Percentiles rank a stretch among this genome's conserved stretches.
These are phyloP conservation scores for Talaromyces proteolyticus DNA, from an alignment of 495 filamentous ascomycete species.

Conservation along the genomic window DNA sequence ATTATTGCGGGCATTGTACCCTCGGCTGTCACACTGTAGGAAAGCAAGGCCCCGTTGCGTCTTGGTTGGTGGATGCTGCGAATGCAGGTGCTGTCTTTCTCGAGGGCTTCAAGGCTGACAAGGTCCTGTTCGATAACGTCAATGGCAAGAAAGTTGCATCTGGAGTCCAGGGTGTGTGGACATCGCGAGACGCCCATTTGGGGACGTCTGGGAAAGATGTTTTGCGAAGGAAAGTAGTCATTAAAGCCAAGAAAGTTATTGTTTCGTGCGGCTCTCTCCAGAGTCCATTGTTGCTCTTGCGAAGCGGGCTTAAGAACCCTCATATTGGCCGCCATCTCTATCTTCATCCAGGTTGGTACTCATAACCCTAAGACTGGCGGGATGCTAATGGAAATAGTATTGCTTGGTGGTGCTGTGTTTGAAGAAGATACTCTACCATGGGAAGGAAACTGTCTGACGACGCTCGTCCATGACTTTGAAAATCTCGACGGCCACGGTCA, in stretches of 20 bases:
- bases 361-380: not conserved
- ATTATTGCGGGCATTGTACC: constrained; percentile 76
- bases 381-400: constrained; percentile 29
- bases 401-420: constrained; percentile 53
- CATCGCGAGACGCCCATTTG: constrained; percentile 57
- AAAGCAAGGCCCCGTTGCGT: constrained; percentile 73
- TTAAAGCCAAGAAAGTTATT: constrained; percentile 80
- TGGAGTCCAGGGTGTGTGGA: constrained; percentile 70
- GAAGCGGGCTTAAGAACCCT: constrained; percentile 67
- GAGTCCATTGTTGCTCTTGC: constrained; percentile 68
- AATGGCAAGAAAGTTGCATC: constrained; percentile 51
- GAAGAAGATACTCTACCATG: constrained; percentile 64
- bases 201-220: constrained; percentile 43
- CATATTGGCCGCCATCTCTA: constrained; percentile 85
- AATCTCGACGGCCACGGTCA: constrained; percentile 78
- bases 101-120: constrained; percentile 67
- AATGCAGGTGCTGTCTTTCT: constrained; percentile 69
- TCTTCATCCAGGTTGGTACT: constrained; percentile 59
- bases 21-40: constrained; percentile 65
- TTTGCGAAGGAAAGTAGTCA: constrained; percentile 50
- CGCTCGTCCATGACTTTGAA: constrained; percentile 70
- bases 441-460: constrained; percentile 77
- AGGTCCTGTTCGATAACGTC: constrained; percentile 58
- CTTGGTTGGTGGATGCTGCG: constrained; percentile 73
- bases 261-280: constrained; percentile 68